These are phyloP conservation scores for Boletus huronensis DNA, from an alignment of 768 basidiomycete genomes.

Conservation along the genomic window DNA sequence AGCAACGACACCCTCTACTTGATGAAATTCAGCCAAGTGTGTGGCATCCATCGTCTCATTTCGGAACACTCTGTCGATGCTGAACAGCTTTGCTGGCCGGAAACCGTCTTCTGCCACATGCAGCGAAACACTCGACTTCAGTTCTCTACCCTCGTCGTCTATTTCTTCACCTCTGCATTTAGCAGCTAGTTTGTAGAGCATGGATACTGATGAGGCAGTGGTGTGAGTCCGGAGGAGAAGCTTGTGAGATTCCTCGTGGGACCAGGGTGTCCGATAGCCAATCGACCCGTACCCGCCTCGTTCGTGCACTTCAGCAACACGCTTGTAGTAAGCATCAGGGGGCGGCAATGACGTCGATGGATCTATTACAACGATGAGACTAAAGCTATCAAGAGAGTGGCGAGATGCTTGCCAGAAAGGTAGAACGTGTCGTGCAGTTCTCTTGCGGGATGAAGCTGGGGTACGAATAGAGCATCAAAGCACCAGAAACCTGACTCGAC, in stretches of 20 bases:
- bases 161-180: constrained; percentile 61
- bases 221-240: constrained; percentile 96
- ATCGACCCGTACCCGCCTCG: constrained; percentile 87
- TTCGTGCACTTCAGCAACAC: constrained; percentile 80
- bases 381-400: background rate
- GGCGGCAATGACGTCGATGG: constrained; percentile 75
- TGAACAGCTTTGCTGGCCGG: constrained; percentile 90
- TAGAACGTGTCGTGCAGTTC: constrained; percentile 99
- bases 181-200: constrained; percentile 93
- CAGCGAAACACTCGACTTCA: constrained; percentile 5
- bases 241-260: constrained; percentile 84
- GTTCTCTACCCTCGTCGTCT: constrained; percentile 33
- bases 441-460: constrained; percentile 97
- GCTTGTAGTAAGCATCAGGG: constrained; percentile 77
- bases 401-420: constrained; percentile 65
- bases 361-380: constrained; percentile 45
- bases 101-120: constrained; percentile 61
- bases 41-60: constrained; percentile 99
- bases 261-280: constrained; percentile 98
- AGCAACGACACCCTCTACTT: constrained; percentile 99
- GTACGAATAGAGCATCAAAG: constrained; percentile 97
- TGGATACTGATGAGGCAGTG: constrained; percentile 88
- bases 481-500: constrained; percentile 99
- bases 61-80: constrained; percentile 96
- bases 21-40: constrained; percentile 98